These are phyloP conservation scores for Mycena maculata DNA, from an alignment of 768 basidiomycete species.

Conservation along the genomic window DNA sequence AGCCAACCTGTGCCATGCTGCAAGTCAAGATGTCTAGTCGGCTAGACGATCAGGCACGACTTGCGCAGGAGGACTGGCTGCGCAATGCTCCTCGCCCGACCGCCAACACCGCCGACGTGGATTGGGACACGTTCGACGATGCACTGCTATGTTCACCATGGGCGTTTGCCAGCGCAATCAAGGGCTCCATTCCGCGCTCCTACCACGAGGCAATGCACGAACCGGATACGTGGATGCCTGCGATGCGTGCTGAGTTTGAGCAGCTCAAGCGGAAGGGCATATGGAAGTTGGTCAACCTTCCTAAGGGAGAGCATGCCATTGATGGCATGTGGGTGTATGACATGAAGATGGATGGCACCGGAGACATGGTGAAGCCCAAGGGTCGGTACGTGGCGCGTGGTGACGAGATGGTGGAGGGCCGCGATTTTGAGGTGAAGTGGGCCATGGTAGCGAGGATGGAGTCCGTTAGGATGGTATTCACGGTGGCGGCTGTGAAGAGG, in stretches of 20 bases:
- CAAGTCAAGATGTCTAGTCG: neutral
- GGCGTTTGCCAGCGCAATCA: constrained; percentile 1
- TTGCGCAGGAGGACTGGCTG: constrained; percentile 6
- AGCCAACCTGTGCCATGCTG: neutral
- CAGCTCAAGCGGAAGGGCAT: constrained; percentile 1
- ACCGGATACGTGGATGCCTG: constrained; percentile 4
- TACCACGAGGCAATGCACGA: constrained; percentile 22
- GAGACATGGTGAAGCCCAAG: constrained; percentile 49
- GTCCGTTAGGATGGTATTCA: constrained; percentile 9
- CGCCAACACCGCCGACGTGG: neutral
- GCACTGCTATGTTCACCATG: neutral
- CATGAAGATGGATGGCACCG: constrained; percentile 52
- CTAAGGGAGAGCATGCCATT: constrained; percentile 4
- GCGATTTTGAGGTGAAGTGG: constrained; percentile 20
- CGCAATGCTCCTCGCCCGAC: neutral
- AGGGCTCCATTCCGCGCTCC: neutral
- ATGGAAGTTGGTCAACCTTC: constrained; percentile 17
- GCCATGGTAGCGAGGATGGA: constrained; percentile 28
- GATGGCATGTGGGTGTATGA: constrained; percentile 14
- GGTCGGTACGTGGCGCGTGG: constrained; percentile 48
- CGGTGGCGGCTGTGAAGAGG: neutral
- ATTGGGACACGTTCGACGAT: neutral
- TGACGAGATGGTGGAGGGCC: constrained; percentile 1
- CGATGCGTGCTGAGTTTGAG: constrained; percentile 21
- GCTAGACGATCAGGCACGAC: neutral